These are phyloP conservation scores for Pachysolen tannophilus DNA, from an alignment of 805 yeast species.

Conservation along the genomic window DNA sequence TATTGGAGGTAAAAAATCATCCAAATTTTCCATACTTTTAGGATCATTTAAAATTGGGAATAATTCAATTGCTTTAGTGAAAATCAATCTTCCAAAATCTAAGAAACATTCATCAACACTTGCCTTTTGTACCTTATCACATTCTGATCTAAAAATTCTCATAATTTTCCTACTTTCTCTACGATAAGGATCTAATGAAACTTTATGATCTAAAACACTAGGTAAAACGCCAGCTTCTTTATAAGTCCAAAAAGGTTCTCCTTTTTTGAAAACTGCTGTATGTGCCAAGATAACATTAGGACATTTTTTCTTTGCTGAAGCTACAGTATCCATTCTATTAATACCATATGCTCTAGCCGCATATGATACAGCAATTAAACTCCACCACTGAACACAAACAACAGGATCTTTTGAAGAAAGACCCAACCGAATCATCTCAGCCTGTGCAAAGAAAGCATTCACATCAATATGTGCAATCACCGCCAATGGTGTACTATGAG, in stretches of 20 bases:
- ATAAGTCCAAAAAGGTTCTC: conserved; percentile 80
- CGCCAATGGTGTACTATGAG: conserved; percentile 63
- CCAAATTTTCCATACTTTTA: conserved; percentile 8
- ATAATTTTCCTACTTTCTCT: conserved; percentile 78
- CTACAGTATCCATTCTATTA: conserved; percentile 64
- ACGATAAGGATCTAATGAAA: conserved; percentile 85
- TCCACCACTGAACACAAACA: conserved; percentile 90
- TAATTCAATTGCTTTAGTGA: conserved; percentile 28
- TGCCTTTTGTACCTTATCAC: conserved; percentile 80
- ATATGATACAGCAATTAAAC: conserved; percentile 83
- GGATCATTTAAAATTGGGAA: conserved; percentile 37
- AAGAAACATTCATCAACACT: conserved; percentile 91
- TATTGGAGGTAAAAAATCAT: conserved; percentile 33
- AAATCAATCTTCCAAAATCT: conserved; percentile 68
- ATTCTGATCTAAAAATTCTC: conserved; percentile 49
- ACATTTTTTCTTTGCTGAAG: conserved; percentile 66
- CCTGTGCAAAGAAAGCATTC: conserved; percentile 95
- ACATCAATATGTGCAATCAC: conserved; percentile 82
- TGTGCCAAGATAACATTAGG: conserved; percentile 74
- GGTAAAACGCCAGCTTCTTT: conserved; percentile 46
- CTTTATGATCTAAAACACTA: conserved; percentile 61
- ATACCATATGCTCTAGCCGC: conserved; percentile 86
- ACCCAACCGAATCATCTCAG: conserved; percentile 71
- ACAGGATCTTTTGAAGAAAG: conserved; percentile 66
- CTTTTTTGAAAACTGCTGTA: conserved; percentile 88